Conservation (phyloP, 495 filamentous ascomycete genomes). For the Talaromyces liani region DNA sequence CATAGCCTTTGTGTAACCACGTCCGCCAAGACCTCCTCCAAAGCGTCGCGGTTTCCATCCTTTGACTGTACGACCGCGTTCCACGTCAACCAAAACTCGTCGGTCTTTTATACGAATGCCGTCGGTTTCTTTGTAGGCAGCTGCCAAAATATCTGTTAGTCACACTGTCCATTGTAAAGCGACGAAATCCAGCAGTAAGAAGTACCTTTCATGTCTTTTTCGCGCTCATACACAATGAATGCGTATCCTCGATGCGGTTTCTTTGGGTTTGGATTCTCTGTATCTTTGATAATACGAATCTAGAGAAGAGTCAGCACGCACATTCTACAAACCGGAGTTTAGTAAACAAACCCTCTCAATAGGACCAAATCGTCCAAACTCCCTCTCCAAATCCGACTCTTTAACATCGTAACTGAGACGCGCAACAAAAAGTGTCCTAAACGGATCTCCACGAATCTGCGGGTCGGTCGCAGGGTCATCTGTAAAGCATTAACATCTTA, state of each 20-base stretch:
- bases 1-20: slow-evolving; percentile 82
- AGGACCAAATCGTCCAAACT: slow-evolving; percentile 90
- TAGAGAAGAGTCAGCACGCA: slow-evolving; percentile 23
- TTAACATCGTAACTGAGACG: slow-evolving; percentile 84
- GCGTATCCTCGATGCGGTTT: slow-evolving; percentile 88
- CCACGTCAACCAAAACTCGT: slow-evolving; percentile 88
- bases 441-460: slow-evolving; percentile 85
- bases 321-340: neutral
- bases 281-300: slow-evolving; percentile 76
- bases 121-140: slow-evolving; percentile 81
- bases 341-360: slow-evolving; percentile 66
- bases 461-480: slow-evolving; percentile 63
- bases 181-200: slow-evolving; percentile 1
- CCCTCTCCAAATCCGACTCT: slow-evolving; percentile 82
- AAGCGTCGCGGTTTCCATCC: slow-evolving; percentile 91
- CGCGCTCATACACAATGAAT: slow-evolving; percentile 94
- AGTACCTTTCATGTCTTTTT: slow-evolving; percentile 99
- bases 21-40: slow-evolving; percentile 86
- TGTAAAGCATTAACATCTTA: slow-evolving; percentile 20
- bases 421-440: slow-evolving; percentile 89
- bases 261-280: slow-evolving; percentile 66
- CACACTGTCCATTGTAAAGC: neutral
- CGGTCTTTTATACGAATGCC: slow-evolving; percentile 88
- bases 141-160: slow-evolving; percentile 23
- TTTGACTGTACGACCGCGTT: slow-evolving; percentile 89